Percentiles rank a stretch among this genome's conserved stretches.
These are phyloP conservation scores for Pseudopithomyces chartarum DNA, from an alignment of 2,329 filamentous ascomycete species.

Conservation along the genomic window DNA sequence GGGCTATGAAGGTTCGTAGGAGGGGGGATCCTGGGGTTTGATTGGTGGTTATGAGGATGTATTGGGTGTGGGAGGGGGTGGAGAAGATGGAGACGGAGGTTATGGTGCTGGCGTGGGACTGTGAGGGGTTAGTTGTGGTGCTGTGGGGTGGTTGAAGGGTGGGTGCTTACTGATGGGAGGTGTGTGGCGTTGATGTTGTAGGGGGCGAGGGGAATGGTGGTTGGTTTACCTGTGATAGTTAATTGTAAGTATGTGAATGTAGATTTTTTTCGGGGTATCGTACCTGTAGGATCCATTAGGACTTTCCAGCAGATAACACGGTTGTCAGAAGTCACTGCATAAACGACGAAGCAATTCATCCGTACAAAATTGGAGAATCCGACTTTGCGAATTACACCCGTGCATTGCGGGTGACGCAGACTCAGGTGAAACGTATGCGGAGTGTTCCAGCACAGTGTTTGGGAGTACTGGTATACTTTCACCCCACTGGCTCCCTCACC, in stretches of 20 bases:
- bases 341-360: constrained; percentile 14
- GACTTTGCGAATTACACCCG: constrained; percentile 18
- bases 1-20: constrained; percentile 21
- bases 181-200: constrained; percentile 1
- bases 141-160: background rate
- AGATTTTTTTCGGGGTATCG: background rate
- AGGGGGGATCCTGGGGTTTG: constrained; percentile 21
- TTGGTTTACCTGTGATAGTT: no score
- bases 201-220: no score
- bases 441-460: constrained; percentile 15
- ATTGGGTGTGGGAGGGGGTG: constrained; percentile 18
- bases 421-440: constrained; percentile 10
- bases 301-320: constrained; percentile 23
- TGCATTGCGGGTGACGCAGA: constrained; percentile 20
- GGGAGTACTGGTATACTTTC: constrained; percentile 21
- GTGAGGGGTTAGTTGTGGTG: constrained; percentile 10
- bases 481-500: constrained; percentile 26
- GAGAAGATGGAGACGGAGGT: constrained; percentile 19
- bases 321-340: constrained; percentile 23
- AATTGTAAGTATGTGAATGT: background rate
- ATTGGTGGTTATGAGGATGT: constrained; percentile 25
- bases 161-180: constrained; percentile 18
- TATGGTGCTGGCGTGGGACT: constrained; percentile 22
- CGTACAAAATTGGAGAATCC: constrained; percentile 19
- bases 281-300: background rate